Percentiles rank a stretch among this genome's conserved stretches.
These are phyloP conservation scores for Leccinum disarticulatum DNA, from an alignment of 768 basidiomycete species.

Conservation along the genomic window DNA sequence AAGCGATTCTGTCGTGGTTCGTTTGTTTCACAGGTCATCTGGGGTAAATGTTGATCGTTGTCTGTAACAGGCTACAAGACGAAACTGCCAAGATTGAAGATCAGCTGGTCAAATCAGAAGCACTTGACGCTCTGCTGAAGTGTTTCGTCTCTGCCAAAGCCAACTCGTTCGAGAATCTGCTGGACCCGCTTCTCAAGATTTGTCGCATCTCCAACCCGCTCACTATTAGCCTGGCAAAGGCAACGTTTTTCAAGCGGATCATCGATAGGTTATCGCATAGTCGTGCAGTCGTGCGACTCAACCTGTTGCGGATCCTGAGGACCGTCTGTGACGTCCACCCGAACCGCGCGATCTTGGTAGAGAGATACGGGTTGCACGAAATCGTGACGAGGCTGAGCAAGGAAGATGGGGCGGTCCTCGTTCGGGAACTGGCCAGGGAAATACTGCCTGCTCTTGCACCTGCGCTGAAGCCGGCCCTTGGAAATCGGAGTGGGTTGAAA, in stretches of 20 bases:
- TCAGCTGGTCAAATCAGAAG: constrained; percentile 63
- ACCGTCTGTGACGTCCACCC: constrained; percentile 89
- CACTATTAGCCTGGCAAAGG: constrained; percentile 73
- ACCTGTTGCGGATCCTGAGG: constrained; percentile 80
- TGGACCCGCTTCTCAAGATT: constrained; percentile 92
- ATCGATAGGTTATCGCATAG: constrained; percentile 75
- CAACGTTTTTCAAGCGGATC: constrained; percentile 85
- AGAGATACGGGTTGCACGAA: constrained; percentile 76
- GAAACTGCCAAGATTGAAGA: constrained; percentile 95
- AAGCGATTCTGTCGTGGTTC: constrained; percentile 88
- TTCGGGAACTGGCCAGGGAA: constrained; percentile 84
- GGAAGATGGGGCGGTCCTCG: constrained; percentile 88
- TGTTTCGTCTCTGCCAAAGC: constrained; percentile 87
- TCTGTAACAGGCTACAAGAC: constrained; percentile 75
- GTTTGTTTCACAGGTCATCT: constrained; percentile 16
- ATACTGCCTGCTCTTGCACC: constrained; percentile 78
- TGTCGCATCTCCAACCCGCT: constrained; percentile 74
- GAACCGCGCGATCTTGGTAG: constrained; percentile 77
- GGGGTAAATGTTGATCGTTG: constrained; percentile 2
- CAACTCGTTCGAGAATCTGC: constrained; percentile 87
- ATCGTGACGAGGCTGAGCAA: constrained; percentile 80
- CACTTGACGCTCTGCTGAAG: constrained; percentile 66
- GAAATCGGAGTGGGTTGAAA: constrained; percentile 28
- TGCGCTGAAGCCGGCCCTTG: constrained; percentile 55
- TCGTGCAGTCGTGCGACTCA: constrained; percentile 86